Evolutionary conservation across 768 basidiomycete species (phyloP), one percentile per base, ranked within the genome.

Genomic region (Collybiopsis confluens): DNA sequence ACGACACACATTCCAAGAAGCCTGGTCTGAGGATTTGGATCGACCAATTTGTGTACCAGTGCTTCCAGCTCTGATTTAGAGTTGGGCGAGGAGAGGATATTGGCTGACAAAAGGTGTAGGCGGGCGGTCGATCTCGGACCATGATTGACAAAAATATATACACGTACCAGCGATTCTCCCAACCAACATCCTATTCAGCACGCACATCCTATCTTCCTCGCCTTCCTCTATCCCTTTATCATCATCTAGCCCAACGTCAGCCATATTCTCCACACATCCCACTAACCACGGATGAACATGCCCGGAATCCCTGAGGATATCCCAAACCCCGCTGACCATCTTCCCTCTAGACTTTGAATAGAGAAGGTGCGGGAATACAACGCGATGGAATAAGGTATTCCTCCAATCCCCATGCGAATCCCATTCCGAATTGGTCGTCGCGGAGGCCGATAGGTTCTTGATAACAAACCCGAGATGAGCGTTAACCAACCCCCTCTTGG

Each of bases 351-450:
- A 68, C 62, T 88, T 91, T 6, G 89, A 86, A 59, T 81, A 86
- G 15, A 95, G 65, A 41, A 95, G 69, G 62, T 82, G 81, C 0
- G 92, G 88, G 63, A 92, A 88, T 51, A 95, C 67, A 1, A 85
- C 63, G 28, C 72, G 68, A 56, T 80, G 71, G 56, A 82, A 80
- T 23, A 78, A 64, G 26, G 69, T 64, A 23, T 67, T 70, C 56
- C 63, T 54, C 1, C 59, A 56, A 1, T 61, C 54, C 1, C 59
- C 20, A n/a, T n/a, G n/a, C n/a, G n/a, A n/a, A n/a, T 70, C 65
- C 1, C 61, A 60, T 2, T 61, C 4, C 21, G 33, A 26, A 10
- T 30, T 35, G 18, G 41, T 28, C 13, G 55, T 5, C 57, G 55
- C 57, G n/a, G n/a, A n/a, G n/a, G n/a, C n/a, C n/a, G n/a, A n/a